Evolutionary conservation across 2,329 filamentous ascomycete genomes (phyloP).

Genomic region (Pyricularia pennisetigena): DNA sequence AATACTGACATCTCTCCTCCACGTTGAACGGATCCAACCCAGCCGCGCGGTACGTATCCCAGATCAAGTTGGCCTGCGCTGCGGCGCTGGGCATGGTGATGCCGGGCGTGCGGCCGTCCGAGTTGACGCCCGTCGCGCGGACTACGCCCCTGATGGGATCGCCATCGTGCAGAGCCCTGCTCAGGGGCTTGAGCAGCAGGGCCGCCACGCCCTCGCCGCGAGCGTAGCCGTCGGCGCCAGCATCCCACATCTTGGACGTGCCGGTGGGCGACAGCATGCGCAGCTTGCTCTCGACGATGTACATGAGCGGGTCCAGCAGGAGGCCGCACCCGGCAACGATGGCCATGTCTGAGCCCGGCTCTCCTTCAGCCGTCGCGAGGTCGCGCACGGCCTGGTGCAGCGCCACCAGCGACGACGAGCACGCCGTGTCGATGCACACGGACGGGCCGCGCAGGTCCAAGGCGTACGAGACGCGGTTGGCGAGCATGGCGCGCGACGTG

Average conservation of each 20-base stretch:
- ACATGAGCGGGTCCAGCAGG: conserved; percentile 27
- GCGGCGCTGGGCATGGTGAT: conserved; percentile 41
- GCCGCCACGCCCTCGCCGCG: conserved; percentile 44
- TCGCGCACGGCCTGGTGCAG: conserved; percentile 39
- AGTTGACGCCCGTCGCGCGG: conserved; percentile 35
- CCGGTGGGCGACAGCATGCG: conserved; percentile 34
- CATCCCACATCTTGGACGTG: conserved; percentile 37
- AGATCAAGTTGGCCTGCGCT: conserved; percentile 34
- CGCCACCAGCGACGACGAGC: conserved; percentile 39
- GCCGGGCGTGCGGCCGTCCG: conserved; percentile 39
- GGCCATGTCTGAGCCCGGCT: conserved; percentile 28
- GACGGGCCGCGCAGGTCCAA: conserved; percentile 17
- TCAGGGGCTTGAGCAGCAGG: conserved; percentile 39
- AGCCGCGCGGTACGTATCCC: conserved; percentile 29
- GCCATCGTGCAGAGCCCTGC: conserved; percentile 38
- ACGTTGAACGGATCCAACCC: conserved; percentile 24
- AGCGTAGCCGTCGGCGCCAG: conserved; percentile 42
- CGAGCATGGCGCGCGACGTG: not conserved
- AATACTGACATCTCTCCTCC: conserved; percentile 26
- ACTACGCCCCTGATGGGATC: conserved; percentile 35
- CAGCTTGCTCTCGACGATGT: conserved; percentile 28
- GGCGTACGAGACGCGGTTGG: conserved; percentile 22
- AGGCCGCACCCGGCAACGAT: conserved; percentile 30
- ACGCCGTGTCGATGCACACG: conserved; percentile 41
- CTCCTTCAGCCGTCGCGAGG: conserved; percentile 21